Base-by-base conservation (phyloP, 2,329 filamentous ascomycete genomes). In the Cladophialophora immunda region DNA sequence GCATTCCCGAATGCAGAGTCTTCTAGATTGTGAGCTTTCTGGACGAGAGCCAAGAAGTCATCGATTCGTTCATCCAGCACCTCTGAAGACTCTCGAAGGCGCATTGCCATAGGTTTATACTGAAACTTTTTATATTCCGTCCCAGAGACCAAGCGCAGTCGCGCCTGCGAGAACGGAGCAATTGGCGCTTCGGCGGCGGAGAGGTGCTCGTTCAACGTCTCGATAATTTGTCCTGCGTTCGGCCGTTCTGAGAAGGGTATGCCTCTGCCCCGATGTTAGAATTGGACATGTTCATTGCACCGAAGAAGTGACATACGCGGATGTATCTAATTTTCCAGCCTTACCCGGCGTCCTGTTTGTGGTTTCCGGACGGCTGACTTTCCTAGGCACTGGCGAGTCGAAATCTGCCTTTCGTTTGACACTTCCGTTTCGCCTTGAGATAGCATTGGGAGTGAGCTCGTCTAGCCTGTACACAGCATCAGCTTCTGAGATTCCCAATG, bases 1-100 rank as follows among this genome's bases (percentile, higher is more conserved):
- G 95, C 93, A 76, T 92, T 97, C 56, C 94, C 94, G 77, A 99
- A 96, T 0, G 88, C 90, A 19, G 87, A 86, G 66, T 95, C 90
- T 19, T 95, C 92, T 5, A 97, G 82, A 15, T 86, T 83, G 78
- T 97, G 87, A 71, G 93, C 84, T 64, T 90, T 87, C 79, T 92
- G 89, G 4, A 97, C 84, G 1, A 93, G 78, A n/a, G 83, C 81
- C 66, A 88, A 85, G 74, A 97, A 97, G 69, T 94, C 93, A 73
- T 98, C 93, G 81, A 99, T 97, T 73, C 93, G 87, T 79, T 98
- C 94, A 79, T 99, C 95, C 7, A 98, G 85, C 53, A 97, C 92
- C 78, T 97, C 94, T 4, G 94, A 97, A 0, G 93, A 89, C 77
- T 97, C 94, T 4, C 92, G 94, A 6, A 95, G 84, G 75, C 97